Base-by-base conservation (phyloP, 106 monocot species). In the Dioscorea dumetorum region DNA sequence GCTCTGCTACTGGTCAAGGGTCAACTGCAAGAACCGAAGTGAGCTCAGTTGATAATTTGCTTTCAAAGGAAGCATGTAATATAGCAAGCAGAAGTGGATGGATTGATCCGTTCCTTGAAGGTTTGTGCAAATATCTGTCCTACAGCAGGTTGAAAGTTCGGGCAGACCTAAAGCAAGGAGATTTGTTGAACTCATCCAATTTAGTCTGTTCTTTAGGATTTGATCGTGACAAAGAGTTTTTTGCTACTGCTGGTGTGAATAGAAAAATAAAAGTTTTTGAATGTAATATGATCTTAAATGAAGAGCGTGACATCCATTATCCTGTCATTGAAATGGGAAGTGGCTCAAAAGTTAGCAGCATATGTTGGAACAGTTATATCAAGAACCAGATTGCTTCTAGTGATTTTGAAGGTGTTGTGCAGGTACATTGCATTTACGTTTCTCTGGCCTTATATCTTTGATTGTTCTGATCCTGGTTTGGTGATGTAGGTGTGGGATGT, bases 381-480 rank as follows among this genome's bases (percentile, higher is more conserved):
- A 97, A 97, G 80, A 97, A 74, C 73, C 97, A 92, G 71, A 92
- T 97, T 63, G 97, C 97, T 62, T 97, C 97, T 20, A 97, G 97
- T 75, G 97, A 97, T 54, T 97, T 97, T 59, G 92, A 97, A 69
- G 97, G 92, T 34, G 83, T 79, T 73, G 84, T 97, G 57, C 97
- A 97, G 97, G 97, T 97, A 64, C 3, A 33, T 48, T 33, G 56
- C 24, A 19, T 22, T 21, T 60, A 24, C 8, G 48, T 61, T 50
- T 20, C 71, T 14, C 51, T 50, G 4, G 60, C 10, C 1, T 57
- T 13, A 69, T 2, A 49, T 33, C 54, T 62, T 54, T 17, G 6
- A 33, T 58, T 14, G 56, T 57, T 20, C 50, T 6, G 24, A 34
- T n/a, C 14, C 12, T 41, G 4, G 49, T 22, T 14, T 72, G 12